Evolutionary conservation across 768 basidiomycete genomes (phyloP), one percentile per base, ranked within the genome.

Genomic region (Kockovaella imperatae): DNA sequence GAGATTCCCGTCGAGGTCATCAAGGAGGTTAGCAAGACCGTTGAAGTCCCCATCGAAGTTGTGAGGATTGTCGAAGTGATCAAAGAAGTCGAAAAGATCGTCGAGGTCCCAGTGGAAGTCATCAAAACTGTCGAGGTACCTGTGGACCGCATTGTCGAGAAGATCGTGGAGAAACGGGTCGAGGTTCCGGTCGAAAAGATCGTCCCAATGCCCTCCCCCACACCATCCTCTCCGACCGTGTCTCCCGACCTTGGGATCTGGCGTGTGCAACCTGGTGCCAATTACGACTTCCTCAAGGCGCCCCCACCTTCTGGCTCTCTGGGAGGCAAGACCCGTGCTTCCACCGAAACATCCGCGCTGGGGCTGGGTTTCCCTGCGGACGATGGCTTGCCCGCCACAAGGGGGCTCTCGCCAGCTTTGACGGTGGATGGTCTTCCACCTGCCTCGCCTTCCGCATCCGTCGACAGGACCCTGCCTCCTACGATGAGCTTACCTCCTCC

Each of bases 281-380:
- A 62, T 42, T 67, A 69, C 53, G 69, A 71, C 26, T 71, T 71
- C 69, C 64, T 71, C 43, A 69, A 67, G 43, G 63, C 61, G 24
- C 67, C 67, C 24, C 64, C 64, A 18, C 48, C 64, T 1, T 54
- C 65, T 24, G 47, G 47, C 1, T 5, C 39, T 5, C 34, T 57
- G 8, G 46, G 53, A 14, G 20, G 43, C 35, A 42, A 45, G 32
- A 45, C 47, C 21, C 47, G 59, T 10, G 24, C 45, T 1, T 60
- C 62, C 8, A 52, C 50, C 10, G 38, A 35, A 11, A 49, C 35
- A n/a, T 40, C 54, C 41, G 59, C n/a, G n/a, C n/a, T n/a, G n/a
- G n/a, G n/a, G n/a, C n/a, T n/a, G n/a, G n/a, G n/a, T n/a, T n/a
- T n/a, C n/a, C n/a, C n/a, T n/a, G n/a, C n/a, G n/a, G n/a, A n/a